Conservation (phyloP, 2,329 filamentous ascomycete species). For the Botryotinia narcissicola region DNA sequence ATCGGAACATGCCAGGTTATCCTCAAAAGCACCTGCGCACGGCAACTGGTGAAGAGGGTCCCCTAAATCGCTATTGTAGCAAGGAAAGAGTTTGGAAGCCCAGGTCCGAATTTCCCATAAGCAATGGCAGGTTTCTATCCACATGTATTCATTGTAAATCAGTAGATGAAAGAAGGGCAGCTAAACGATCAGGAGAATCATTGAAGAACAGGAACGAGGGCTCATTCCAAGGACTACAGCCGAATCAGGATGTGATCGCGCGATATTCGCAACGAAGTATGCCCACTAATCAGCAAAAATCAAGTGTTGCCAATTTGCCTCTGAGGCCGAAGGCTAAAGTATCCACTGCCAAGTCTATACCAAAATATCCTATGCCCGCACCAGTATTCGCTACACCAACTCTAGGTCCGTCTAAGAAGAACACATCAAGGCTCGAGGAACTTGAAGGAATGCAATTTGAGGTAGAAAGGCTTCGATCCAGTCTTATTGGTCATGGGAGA, state of each 20-base stretch:
- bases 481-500: background rate
- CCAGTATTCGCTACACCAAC: background rate
- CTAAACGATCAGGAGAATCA: background rate
- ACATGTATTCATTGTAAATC: background rate
- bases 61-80: background rate
- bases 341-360: background rate
- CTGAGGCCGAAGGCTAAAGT: background rate
- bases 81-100: background rate
- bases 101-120: background rate
- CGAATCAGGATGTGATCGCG: background rate
- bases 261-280: background rate
- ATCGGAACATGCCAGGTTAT: background rate
- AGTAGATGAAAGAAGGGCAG: accelerated
- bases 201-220: background rate
- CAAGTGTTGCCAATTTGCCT: background rate
- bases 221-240: background rate
- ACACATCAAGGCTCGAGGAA: background rate
- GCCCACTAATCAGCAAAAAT: background rate
- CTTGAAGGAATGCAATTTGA: background rate
- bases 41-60: background rate
- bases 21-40: background rate
- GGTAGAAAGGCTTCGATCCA: background rate
- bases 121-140: background rate
- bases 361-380: background rate
- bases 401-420: background rate